Evolutionary conservation across 164 flowering plant species (phyloP).

Genomic region (Echeveria elegans): DNA sequence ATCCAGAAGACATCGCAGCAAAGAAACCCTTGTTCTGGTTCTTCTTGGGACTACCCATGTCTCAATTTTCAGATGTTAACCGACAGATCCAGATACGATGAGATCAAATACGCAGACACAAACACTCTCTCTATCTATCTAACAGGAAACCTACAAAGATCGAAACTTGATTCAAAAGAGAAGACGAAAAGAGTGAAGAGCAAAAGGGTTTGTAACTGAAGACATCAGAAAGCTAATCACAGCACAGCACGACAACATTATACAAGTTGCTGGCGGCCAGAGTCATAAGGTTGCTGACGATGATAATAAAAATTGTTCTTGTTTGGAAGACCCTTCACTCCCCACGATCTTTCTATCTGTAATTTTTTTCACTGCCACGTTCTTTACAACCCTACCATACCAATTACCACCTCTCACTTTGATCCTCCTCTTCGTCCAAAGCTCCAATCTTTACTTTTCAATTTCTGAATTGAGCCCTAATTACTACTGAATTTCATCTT

Average conservation of each 20-base stretch:
- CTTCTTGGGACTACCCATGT: conserved; percentile 32
- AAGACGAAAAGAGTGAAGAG: neutral
- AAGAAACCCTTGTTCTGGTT: conserved; percentile 42
- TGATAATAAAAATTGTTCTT: too few species aligned
- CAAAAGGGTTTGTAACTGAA: neutral
- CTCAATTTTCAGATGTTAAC: conserved; percentile 1
- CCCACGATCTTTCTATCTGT: neutral
- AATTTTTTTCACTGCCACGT: neutral
- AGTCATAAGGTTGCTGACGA: neutral
- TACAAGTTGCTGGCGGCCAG: neutral
- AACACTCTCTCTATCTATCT: too few species aligned
- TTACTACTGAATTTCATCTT: neutral
- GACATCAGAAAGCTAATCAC: neutral
- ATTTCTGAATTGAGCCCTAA: neutral
- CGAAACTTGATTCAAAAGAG: neutral
- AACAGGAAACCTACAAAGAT: too few species aligned
- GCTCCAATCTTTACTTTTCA: too few species aligned
- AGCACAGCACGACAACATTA: neutral
- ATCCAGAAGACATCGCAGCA: conserved; percentile 41
- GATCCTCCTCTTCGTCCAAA: too few species aligned
- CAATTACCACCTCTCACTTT: neutral
- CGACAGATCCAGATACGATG: neutral
- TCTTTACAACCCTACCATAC: neutral
- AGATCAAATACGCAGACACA: too few species aligned
- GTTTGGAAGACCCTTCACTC: neutral